Base-by-base conservation (phyloP, 2,329 filamentous ascomycete species). In the Fusarium miscanthi region DNA sequence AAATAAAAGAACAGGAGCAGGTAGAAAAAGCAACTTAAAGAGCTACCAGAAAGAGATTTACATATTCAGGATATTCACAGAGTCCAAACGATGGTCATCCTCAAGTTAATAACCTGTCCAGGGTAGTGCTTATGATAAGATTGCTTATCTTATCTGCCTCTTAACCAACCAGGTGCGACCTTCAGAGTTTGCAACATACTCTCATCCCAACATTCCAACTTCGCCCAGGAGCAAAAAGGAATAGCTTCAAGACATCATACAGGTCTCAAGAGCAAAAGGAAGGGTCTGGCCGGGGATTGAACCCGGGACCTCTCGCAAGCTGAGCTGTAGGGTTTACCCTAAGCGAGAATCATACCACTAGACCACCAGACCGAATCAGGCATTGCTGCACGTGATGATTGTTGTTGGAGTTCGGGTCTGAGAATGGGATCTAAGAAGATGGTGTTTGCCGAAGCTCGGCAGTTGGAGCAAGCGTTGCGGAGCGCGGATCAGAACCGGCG, bases 331-430 rank as follows among this genome's bases (percentile, higher is more conserved):
- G 80, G 80, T 82, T 73, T 75, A 79, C 88, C 88, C 89, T 90
- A 90, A 90, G 89, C 88, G 88, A 89, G 88, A 90, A 90, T 90
- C 88, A 90, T 90, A 90, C 88, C 88, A 86, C 88, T 89, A 89
- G 87, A 88, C 87, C 86, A 89, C 80, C 82, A 83, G 82, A 83
- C 82, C 83, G 31, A 45, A 14, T 17, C 27, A 59, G 14, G 11
- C 30, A 59, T 21, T 30, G 2, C 3, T 14, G 54, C 60, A 63
- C 53, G 60, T 60, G 63, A 43, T 30, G 35, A 9, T 30, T 48
- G 8, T 59, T 46, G 30, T 14, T 37, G 2, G 9, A n/a, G 2
- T 14, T 27, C 3, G 12, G 23, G 8, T 19, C 1, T 1, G 2
- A 5, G 0, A 38, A 27, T 1, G 2, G 5, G 5, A 21, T 0